Evolutionary conservation across 2,329 filamentous ascomycete species (phyloP), one percentile per base, ranked within the genome.

Genomic region (Pseudohalonectria lignicola): DNA sequence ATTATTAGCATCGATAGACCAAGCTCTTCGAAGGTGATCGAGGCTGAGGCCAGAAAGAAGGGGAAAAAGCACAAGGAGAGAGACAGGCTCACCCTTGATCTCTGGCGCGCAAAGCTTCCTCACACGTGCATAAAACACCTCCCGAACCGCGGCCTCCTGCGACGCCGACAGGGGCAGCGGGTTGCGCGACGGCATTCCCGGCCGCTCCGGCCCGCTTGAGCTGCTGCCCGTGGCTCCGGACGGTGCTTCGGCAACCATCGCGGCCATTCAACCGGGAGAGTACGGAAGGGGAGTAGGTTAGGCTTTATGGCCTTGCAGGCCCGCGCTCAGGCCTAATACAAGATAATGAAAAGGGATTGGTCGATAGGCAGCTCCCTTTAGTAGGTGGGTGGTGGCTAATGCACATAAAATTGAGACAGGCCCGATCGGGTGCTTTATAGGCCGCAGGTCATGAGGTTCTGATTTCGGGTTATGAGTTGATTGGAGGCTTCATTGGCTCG

Each of bases 141-240:
- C 81, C 50, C 82, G 75, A 40, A 93, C 83, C 61, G 92, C 83
- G 4, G 76, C 68, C 67, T 93, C 86, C 59, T 93, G 86, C 17
- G 78, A 71, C 10, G 86, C 76, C 19, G 85, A 88, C 41, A 95
- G 70, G 20, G 88, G 88, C 31, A 94, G 66, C 13, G 88, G 88
- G 53, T 90, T 92, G 48, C 76, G 74, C 31, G 76, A 79, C 17
- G 77, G 78, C 52, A 77, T 63, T 17, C 59, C 50, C 26, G 61
- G 47, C 20, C 4, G 52, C 44, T n/a, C 45, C 43, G 19, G 40
- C 36, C 28, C 25, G 37, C 12, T 13, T 21, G 16, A 23, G 37
- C 31, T 39, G 30, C 54, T 53, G 37, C 56, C 53, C 54, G 39
- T 26, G 8, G 8, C 57, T 50, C 41, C 54, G 53, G 47, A 54